Percentiles rank a stretch among this genome's conserved stretches.
These are phyloP conservation scores for Apiospora phragmitis DNA, from an alignment of 2,329 filamentous ascomycete genomes.

Conservation along the genomic window DNA sequence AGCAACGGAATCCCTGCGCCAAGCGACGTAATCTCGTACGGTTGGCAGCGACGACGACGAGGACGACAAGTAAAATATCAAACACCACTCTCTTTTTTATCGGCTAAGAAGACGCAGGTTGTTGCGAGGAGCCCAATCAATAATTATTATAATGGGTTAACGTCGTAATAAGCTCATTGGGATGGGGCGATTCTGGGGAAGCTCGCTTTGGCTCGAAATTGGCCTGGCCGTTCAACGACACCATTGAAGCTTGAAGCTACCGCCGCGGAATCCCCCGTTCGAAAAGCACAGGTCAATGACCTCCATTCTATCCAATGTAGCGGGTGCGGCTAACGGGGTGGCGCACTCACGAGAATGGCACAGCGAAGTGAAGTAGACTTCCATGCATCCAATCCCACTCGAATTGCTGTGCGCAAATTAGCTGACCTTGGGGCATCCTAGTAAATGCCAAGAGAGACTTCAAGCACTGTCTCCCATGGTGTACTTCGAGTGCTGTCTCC, in stretches of 20 bases:
- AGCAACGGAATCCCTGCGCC: neutral
- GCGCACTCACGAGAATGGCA: neutral
- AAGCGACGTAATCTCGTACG: neutral
- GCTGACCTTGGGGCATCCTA: neutral
- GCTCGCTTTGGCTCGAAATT: neutral
- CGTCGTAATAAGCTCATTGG: neutral
- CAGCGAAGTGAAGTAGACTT: neutral
- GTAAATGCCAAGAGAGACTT: neutral
- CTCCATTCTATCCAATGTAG: neutral
- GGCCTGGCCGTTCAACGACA: neutral
- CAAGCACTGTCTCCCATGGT: conserved; percentile 26
- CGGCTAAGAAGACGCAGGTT: neutral
- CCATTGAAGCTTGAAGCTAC: neutral
- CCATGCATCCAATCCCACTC: neutral
- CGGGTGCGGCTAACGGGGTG: neutral
- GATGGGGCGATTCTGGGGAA: neutral
- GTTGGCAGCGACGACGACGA: neutral
- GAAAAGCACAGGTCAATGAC: neutral
- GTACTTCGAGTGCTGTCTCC: conserved; percentile 52
- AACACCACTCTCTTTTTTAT: neutral
- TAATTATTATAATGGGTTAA: neutral
- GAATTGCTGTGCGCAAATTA: neutral
- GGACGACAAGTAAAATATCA: neutral
- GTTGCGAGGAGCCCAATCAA: neutral
- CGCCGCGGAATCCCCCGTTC: neutral